Base-by-base conservation (phyloP, 1,284 basidiomycete genomes). In the Naganishia liquefaciens region DNA sequence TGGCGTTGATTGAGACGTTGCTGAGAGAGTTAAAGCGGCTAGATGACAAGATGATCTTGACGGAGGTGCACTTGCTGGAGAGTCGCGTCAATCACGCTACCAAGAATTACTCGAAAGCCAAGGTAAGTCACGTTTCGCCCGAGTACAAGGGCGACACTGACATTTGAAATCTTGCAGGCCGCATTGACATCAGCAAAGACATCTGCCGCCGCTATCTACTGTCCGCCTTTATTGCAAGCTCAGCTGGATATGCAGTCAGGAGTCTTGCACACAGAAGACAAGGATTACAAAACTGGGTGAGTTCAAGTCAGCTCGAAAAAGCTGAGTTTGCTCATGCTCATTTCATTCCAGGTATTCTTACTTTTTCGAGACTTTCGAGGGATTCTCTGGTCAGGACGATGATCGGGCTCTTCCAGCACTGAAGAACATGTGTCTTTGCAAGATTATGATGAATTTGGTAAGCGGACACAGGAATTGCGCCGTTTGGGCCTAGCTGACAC, bases 351-450 rank as follows among this genome's bases (percentile, higher is more conserved):
- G 79, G 15, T 97, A 97, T 77, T 95, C 92, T 0, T 99, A 99
- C 82, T 98, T 98, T 80, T 94, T 92, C 72, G 95, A 99, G 79
- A 89, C 93, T 2, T 95, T 98, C 70, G 95, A 99, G 72, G 93
- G 91, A 1, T 88, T 91, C 68, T 87, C 89, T 2, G 75, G 80
- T 42, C 77, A 82, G 33, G 83, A 84, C 54, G 81, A 84, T 66
- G 70, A 77, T 6, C 68, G 80, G 70, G 71, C 93, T 0, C 82
- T 95, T n/a, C 84, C 85, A 3, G 92, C 93, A 11, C 82, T 99
- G 70, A 98, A 98, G 80, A 98, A 98, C 80, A 96, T 98, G 93
- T 83, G 98, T 15, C 80, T 98, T 53, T 98, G 95, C 80, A 98
- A 98, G 79, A 89, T 98, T 75, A 99, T 99, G 95, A 83, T 98